Evolutionary conservation across 2,329 filamentous ascomycete genomes (phyloP).

Genomic region (Daldinia eschscholtzii): DNA sequence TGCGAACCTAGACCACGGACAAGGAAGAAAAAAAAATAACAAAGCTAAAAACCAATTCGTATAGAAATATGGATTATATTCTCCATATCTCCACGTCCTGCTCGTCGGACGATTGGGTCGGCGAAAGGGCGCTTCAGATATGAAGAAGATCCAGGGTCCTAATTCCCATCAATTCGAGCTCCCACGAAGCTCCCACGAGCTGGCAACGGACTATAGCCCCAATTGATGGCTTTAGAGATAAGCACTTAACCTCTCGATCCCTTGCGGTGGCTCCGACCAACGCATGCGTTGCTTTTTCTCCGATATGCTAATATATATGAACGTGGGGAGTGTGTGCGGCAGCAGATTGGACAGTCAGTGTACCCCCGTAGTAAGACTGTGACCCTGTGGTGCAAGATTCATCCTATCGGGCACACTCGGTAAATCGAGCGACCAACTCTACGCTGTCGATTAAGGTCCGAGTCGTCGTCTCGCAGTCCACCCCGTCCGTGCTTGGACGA

Average conservation of each 20-base stretch:
- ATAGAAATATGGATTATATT: conserved; percentile 24
- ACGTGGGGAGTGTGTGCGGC: conserved; percentile 32
- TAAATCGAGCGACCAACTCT: conserved; percentile 33
- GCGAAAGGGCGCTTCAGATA: conserved; percentile 26
- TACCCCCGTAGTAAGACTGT: conserved; percentile 42
- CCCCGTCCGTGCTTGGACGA: conserved; percentile 21
- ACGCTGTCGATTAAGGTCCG: conserved; percentile 35
- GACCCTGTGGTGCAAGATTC: conserved; percentile 38
- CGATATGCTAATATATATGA: conserved; percentile 38
- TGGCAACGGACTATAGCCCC: conserved; percentile 17
- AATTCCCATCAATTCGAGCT: conserved; percentile 25
- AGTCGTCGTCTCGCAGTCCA: conserved; percentile 20
- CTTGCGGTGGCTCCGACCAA: conserved; percentile 38
- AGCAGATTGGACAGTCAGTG: conserved; percentile 37
- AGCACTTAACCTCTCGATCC: conserved; percentile 30
- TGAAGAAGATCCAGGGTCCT: conserved; percentile 33
- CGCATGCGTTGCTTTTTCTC: conserved; percentile 41
- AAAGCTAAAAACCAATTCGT: conserved; percentile 31
- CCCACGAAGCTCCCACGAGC: conserved; percentile 20
- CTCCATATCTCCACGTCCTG: conserved; percentile 34
- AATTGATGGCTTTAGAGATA: conserved; percentile 39
- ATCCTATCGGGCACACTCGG: conserved; percentile 39
- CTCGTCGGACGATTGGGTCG: conserved; percentile 25
- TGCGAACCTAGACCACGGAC: conserved; percentile 17
- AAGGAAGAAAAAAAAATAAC: conserved; percentile 1